Conservation (phyloP, 2,329 filamentous ascomycete species). For the Chaetoscypha palmicola region DNA sequence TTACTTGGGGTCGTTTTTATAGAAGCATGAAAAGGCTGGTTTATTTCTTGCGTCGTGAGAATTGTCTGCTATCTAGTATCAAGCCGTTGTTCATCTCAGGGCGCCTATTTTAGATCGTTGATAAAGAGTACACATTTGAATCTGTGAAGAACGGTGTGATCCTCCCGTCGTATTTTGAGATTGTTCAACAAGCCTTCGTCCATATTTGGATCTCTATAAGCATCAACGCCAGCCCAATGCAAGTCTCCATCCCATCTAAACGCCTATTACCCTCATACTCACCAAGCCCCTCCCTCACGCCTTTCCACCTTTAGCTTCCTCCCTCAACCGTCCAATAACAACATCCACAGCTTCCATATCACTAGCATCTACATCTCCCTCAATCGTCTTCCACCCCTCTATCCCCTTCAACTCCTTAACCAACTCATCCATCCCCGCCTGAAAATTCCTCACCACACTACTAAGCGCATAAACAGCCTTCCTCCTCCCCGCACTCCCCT, state of each 20-base stretch:
- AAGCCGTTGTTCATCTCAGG: no score
- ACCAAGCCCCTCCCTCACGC: background rate
- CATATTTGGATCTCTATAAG: background rate
- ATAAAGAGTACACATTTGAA: no score
- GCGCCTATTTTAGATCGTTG: no score
- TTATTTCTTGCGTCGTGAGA: no score
- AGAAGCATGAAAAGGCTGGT: no score
- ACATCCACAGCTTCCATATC: conserved; percentile 84
- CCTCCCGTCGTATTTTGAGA: no score
- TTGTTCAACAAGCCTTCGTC: no score
- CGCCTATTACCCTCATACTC: background rate
- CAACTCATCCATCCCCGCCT: conserved; percentile 68
- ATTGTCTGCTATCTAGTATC: no score
- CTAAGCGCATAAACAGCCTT: conserved; percentile 90
- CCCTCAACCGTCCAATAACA: conserved; percentile 61
- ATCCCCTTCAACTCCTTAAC: conserved; percentile 52
- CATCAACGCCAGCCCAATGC: background rate
- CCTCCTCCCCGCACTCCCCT: conserved; percentile 60
- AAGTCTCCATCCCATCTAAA: background rate
- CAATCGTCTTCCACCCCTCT: conserved; percentile 45
- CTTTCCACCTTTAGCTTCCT: conserved; percentile 33
- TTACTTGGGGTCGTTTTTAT: no score
- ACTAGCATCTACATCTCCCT: conserved; percentile 61
- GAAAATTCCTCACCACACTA: conserved; percentile 80
- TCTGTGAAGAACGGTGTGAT: no score